Conservation (phyloP, 1,284 basidiomycete species). For the Leccinum pachyderme region DNA sequence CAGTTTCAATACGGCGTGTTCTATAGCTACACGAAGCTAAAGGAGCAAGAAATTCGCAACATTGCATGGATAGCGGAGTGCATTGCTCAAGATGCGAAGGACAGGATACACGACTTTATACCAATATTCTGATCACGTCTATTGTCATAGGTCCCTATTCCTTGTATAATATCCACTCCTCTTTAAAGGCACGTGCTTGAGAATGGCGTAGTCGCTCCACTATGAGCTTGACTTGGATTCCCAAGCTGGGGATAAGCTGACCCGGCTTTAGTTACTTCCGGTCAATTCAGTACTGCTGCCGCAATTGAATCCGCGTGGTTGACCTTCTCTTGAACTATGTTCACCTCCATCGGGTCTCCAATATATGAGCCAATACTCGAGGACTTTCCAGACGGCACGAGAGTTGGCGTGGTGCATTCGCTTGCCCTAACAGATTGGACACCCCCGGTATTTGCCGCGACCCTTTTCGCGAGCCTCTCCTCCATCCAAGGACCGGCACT, state of each 20-base stretch:
- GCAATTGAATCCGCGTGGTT: not conserved
- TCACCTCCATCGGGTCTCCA: not conserved
- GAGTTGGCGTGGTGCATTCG: conserved; percentile 3
- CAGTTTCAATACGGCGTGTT: conserved; percentile 95
- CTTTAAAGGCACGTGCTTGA: not conserved
- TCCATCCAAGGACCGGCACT: conserved; percentile 70
- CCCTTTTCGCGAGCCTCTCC: conserved; percentile 45
- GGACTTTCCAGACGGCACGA: conserved; percentile 4
- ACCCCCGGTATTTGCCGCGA: not conserved
- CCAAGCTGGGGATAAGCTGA: not conserved
- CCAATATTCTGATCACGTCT: conserved; percentile 62
- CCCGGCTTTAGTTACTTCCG: not conserved
- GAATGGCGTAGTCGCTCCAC: not conserved
- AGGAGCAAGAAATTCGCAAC: conserved; percentile 99
- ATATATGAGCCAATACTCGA: conserved; percentile 8
- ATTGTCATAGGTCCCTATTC: conserved; percentile 5
- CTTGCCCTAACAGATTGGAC: not conserved
- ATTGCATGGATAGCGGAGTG: conserved; percentile 98
- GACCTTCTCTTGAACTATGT: conserved; percentile 13
- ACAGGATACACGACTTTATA: conserved; percentile 92
- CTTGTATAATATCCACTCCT: conserved; percentile 8
- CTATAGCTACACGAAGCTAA: conserved; percentile 93
- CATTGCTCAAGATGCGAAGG: conserved; percentile 91
- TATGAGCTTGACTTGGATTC: not conserved
- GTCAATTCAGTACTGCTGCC: not conserved